Conservation (phyloP, 2,329 filamentous ascomycete genomes). For the Didymella glomerata region DNA sequence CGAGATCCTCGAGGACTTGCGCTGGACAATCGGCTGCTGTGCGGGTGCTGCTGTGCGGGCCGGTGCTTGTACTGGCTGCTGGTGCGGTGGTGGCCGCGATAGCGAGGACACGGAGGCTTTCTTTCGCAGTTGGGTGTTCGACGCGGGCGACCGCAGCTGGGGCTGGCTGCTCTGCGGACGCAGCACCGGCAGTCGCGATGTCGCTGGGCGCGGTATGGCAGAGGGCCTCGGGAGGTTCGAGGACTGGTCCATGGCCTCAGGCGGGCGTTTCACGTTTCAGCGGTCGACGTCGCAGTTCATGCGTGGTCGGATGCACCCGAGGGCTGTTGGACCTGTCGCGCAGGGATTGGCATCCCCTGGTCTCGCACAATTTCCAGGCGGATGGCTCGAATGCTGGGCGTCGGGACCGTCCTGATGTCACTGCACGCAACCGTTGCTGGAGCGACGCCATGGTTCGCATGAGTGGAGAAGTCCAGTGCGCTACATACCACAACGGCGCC, state of each 20-base stretch:
- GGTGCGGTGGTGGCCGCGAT: constrained; percentile 22
- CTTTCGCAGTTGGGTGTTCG: constrained; percentile 55
- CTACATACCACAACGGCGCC: neutral
- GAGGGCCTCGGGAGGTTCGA: constrained; percentile 44
- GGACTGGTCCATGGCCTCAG: constrained; percentile 44
- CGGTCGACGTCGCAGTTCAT: constrained; percentile 12
- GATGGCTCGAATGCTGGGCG: constrained; percentile 2
- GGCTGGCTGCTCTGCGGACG: constrained; percentile 49
- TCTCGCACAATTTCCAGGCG: constrained; percentile 14
- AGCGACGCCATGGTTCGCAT: constrained; percentile 9
- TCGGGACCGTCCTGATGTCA: constrained; percentile 12
- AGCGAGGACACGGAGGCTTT: constrained; percentile 43
- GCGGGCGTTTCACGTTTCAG: constrained; percentile 23
- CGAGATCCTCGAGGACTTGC: constrained; percentile 44
- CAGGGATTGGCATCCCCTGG: constrained; percentile 13
- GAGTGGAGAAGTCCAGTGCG: constrained; percentile 5
- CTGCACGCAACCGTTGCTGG: constrained; percentile 12
- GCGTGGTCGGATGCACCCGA: constrained; percentile 9
- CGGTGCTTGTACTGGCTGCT: constrained; percentile 6
- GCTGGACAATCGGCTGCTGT: constrained; percentile 35
- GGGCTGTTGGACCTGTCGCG: neutral
- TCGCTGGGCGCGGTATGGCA: constrained; percentile 56
- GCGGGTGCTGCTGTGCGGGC: constrained; percentile 13
- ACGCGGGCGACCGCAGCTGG: constrained; percentile 54
- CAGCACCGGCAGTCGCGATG: constrained; percentile 63